Conservation (phyloP, 176 grass and related monocot species). For the Tillandsia fasciculata region DNA sequence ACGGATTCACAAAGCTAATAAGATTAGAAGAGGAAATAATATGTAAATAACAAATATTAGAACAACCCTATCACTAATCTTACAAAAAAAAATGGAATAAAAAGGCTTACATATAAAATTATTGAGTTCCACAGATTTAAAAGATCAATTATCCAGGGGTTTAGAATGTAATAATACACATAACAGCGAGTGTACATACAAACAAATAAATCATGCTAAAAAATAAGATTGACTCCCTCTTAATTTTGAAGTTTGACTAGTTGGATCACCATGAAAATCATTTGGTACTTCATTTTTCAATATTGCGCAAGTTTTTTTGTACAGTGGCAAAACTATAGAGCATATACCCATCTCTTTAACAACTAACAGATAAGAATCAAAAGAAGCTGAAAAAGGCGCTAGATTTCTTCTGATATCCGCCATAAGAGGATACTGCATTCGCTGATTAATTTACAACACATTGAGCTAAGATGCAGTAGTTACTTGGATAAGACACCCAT, state of each 20-base stretch:
- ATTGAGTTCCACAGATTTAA: too few relatives aligned
- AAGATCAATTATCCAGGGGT: not conserved
- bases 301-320: not conserved
- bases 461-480: not conserved
- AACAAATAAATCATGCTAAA: too few relatives aligned
- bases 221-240: not conserved
- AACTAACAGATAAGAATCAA: not conserved
- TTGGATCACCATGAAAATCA: not conserved
- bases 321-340: not conserved
- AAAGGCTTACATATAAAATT: too few relatives aligned
- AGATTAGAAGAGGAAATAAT: too few relatives aligned
- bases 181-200: not conserved
- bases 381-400: not conserved
- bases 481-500: conserved; percentile 3
- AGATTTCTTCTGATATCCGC: not conserved
- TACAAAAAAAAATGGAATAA: too few relatives aligned
- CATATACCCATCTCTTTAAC: not conserved
- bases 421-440: too few relatives aligned
- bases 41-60: too few relatives aligned
- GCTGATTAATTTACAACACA: too few relatives aligned
- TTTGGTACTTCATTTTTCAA: not conserved
- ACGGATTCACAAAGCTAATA: too few relatives aligned
- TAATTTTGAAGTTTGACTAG: not conserved
- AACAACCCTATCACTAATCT: too few relatives aligned
- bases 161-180: not conserved